Base-by-base conservation (phyloP, 2,329 filamentous ascomycete species). In the Fusarium chaquense region DNA sequence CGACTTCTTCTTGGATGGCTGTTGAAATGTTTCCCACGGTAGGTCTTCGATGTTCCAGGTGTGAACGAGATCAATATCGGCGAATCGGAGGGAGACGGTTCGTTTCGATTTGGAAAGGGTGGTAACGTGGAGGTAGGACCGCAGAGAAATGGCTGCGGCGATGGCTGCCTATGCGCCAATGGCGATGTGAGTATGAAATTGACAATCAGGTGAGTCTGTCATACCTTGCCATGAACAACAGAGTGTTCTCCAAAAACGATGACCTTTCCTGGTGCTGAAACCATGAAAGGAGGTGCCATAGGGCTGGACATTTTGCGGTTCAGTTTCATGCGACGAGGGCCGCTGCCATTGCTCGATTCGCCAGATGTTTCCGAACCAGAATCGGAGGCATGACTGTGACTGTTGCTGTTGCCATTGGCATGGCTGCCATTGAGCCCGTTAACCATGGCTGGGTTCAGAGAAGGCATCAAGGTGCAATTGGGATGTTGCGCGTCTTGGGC, bases 241-340 rank as follows among this genome's bases (percentile, higher is more conserved):
- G 96, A 92, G 83, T 99, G 96, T 80, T 99, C 96, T 72, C 96
- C 96, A 82, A 95, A 98, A 55, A 98, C 93, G 79, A 99, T 99
- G 77, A 98, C 96, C 80, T 99, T 99, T 69, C 95, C 97, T 0
- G 96, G 96, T 4, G 97, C 95, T 18, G 96, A 98, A 60, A 98
- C 94, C 93, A 99, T 97, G 79, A 99, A 99, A 65, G 94, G 85
- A 44, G 95, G 94, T 81, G 96, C 89, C 88, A 91, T 88, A 5
- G 89, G 89, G 58, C 82, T 88, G 13, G 88, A 90, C 65, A 84
- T 81, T 73, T 88, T 90, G 77, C 88, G 86, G 50, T 82, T 78
- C 74, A 82, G 77, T 71, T 74, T 84, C 64, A 79, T 75, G 53
- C 79, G 79, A 60, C 80, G 73, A 53, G 74, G 62, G 66, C 79